These are phyloP conservation scores for Tolypocladium album DNA, from an alignment of 2,329 filamentous ascomycete genomes.

Conservation along the genomic window DNA sequence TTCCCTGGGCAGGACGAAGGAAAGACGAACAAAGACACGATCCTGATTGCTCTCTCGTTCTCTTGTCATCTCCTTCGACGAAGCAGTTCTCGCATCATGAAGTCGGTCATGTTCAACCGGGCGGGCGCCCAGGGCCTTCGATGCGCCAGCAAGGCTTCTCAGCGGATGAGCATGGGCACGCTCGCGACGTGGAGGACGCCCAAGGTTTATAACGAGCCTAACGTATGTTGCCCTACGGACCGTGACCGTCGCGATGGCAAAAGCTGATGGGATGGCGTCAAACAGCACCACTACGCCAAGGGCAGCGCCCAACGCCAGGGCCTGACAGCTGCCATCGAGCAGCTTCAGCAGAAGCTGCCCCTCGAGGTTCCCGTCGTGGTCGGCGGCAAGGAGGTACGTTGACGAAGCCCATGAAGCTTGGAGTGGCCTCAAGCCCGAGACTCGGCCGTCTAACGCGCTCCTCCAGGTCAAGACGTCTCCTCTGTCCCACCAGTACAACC, in stretches of 20 bases:
- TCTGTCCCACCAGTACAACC: constrained; percentile 66
- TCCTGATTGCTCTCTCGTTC: neutral
- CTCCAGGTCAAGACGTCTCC: constrained; percentile 54
- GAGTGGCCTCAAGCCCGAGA: neutral
- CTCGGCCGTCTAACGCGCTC: neutral
- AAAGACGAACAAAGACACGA: neutral
- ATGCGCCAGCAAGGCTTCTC: constrained; percentile 14
- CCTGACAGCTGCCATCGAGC: constrained; percentile 62
- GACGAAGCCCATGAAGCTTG: neutral
- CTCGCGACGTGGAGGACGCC: constrained; percentile 84
- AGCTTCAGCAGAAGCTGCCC: constrained; percentile 56
- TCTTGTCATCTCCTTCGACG: neutral
- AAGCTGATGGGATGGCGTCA: neutral
- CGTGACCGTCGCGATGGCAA: neutral
- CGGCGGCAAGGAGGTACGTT: constrained; percentile 64
- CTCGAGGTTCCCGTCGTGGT: constrained; percentile 75
- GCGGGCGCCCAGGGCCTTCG: constrained; percentile 20
- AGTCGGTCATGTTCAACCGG: constrained; percentile 21
- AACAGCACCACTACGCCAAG: constrained; percentile 78
- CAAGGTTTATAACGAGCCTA: constrained; percentile 85
- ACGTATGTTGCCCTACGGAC: constrained; percentile 48
- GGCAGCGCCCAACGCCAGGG: constrained; percentile 69
- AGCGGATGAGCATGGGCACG: constrained; percentile 34
- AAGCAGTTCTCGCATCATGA: constrained; percentile 14
- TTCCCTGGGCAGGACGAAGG: neutral